A percentile compares a stretch with the other conserved stretches of the same genome.
Evolutionary conservation across 495 filamentous ascomycete genomes (phyloP).

Genomic region (Diplogelasinospora grovesii): DNA sequence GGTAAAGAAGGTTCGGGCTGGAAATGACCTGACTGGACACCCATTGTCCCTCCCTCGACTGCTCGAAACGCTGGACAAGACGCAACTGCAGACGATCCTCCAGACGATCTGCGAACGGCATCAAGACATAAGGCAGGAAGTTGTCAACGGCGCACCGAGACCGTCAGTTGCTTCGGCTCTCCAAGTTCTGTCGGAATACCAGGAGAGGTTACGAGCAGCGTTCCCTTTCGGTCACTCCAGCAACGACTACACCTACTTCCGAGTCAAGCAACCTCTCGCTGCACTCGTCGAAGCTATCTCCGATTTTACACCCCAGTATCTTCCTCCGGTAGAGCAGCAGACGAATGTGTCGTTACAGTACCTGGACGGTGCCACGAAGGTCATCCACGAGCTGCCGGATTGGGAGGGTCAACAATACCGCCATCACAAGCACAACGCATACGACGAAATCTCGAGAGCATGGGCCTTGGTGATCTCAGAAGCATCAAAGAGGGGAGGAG

Average conservation of each 20-base stretch:
- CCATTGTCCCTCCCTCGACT: slow-evolving; percentile 76
- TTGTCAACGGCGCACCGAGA: slow-evolving; percentile 76
- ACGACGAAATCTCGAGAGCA: slow-evolving; percentile 89
- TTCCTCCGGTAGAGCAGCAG: slow-evolving; percentile 85
- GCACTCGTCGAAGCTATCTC: slow-evolving; percentile 81
- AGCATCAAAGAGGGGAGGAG: slow-evolving; percentile 83
- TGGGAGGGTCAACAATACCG: slow-evolving; percentile 83
- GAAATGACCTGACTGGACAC: slow-evolving; percentile 64
- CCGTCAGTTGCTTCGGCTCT: slow-evolving; percentile 76
- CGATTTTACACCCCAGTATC: slow-evolving; percentile 92
- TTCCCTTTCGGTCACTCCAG: slow-evolving; percentile 79
- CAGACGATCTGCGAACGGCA: slow-evolving; percentile 85
- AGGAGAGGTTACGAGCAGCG: slow-evolving; percentile 65
- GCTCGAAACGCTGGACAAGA: slow-evolving; percentile 80
- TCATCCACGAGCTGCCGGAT: slow-evolving; percentile 81
- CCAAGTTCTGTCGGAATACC: slow-evolving; percentile 73
- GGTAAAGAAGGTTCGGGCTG: slow-evolving; percentile 49
- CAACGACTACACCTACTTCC: slow-evolving; percentile 92
- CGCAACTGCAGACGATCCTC: slow-evolving; percentile 74
- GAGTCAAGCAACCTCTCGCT: slow-evolving; percentile 73
- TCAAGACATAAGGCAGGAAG: slow-evolving; percentile 71
- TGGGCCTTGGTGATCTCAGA: slow-evolving; percentile 92
- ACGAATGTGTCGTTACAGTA: slow-evolving; percentile 71
- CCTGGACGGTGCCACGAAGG: slow-evolving; percentile 79
- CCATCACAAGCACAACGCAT: slow-evolving; percentile 85